Evolutionary conservation across 257 asterid genomes (phyloP).

Genomic region (Plantago major): DNA sequence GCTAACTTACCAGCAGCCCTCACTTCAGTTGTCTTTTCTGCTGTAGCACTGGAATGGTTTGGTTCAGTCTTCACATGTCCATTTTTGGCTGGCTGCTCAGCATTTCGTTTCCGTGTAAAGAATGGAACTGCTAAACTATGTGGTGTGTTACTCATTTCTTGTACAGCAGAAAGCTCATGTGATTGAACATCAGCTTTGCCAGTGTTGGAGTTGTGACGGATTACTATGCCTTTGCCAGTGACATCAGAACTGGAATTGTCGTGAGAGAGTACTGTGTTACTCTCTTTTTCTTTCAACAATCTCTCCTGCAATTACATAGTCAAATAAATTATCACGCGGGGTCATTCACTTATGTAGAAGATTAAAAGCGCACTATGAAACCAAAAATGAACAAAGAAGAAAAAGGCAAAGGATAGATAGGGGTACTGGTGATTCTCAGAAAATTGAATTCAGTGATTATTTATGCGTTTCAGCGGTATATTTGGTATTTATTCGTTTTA

Average conservation of each 20-base stretch:
- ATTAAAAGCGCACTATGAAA: background rate
- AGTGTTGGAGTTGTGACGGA: slow-evolving; percentile 19
- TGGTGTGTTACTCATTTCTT: slow-evolving; percentile 38
- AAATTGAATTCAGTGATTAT: background rate
- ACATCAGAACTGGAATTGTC: slow-evolving; percentile 16
- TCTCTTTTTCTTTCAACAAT: slow-evolving; percentile 41
- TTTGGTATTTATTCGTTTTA: background rate
- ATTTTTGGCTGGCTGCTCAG: slow-evolving; percentile 34
- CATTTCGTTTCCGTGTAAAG: slow-evolving; percentile 24
- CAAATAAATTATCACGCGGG: background rate
- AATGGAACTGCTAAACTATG: slow-evolving; percentile 22
- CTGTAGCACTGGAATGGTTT: slow-evolving; percentile 23
- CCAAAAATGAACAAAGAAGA: background rate
- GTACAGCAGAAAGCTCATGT: slow-evolving; percentile 22
- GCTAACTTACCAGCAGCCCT: slow-evolving; percentile 23
- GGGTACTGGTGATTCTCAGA: background rate
- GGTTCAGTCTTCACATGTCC: slow-evolving; percentile 30
- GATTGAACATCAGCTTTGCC: slow-evolving; percentile 27
- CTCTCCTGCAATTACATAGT: slow-evolving; percentile 49
- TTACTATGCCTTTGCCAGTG: slow-evolving; percentile 6
- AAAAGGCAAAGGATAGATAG: background rate
- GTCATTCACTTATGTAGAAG: background rate
- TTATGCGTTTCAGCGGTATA: background rate
- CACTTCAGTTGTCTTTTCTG: slow-evolving; percentile 33
- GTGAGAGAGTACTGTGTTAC: slow-evolving; percentile 21